Conservation (phyloP, 202 grass and related monocot species). For the Musa balbisiana region DNA sequence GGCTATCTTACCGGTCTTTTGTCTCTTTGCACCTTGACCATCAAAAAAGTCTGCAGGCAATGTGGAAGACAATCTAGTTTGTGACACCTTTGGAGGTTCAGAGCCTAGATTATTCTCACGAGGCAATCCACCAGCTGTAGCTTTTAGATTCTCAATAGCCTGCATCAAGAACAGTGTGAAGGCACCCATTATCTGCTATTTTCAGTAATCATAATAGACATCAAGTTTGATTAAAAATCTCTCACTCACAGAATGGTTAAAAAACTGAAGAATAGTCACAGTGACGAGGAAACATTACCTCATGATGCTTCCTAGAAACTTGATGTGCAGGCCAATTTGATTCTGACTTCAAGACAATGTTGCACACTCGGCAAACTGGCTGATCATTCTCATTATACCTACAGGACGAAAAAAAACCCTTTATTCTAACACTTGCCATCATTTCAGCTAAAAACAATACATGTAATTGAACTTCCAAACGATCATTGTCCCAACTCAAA, state of each 20-base stretch:
- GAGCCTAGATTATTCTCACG: slow-evolving; percentile 35
- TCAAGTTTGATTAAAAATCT: neutral
- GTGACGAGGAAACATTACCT: slow-evolving; percentile 33
- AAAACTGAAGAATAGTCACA: neutral
- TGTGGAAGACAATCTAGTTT: slow-evolving; percentile 48
- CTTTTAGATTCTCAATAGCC: slow-evolving; percentile 66
- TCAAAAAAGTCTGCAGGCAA: slow-evolving; percentile 78
- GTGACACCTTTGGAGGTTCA: slow-evolving; percentile 37
- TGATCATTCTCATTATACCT: slow-evolving; percentile 93
- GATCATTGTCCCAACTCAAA: neutral
- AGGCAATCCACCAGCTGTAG: slow-evolving; percentile 36
- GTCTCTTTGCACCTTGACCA: slow-evolving; percentile 48
- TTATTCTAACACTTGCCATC: neutral
- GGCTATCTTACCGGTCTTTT: slow-evolving; percentile 47
- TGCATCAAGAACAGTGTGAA: slow-evolving; percentile 29
- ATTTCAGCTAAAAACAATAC: neutral
- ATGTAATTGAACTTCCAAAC: neutral
- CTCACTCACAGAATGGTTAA: neutral
- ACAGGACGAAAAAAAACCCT: slow-evolving; percentile 5
- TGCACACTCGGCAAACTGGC: slow-evolving; percentile 81
- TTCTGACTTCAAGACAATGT: slow-evolving; percentile 76
- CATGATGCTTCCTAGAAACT: slow-evolving; percentile 84
- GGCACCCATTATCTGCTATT: neutral
- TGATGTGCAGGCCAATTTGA: slow-evolving; percentile 91
- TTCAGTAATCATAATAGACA: neutral